A percentile compares a stretch with the other conserved stretches of the same genome.
These are phyloP conservation scores for Schoenoplectus triqueter DNA, from an alignment of 202 grass and related monocot species.

Conservation along the genomic window DNA sequence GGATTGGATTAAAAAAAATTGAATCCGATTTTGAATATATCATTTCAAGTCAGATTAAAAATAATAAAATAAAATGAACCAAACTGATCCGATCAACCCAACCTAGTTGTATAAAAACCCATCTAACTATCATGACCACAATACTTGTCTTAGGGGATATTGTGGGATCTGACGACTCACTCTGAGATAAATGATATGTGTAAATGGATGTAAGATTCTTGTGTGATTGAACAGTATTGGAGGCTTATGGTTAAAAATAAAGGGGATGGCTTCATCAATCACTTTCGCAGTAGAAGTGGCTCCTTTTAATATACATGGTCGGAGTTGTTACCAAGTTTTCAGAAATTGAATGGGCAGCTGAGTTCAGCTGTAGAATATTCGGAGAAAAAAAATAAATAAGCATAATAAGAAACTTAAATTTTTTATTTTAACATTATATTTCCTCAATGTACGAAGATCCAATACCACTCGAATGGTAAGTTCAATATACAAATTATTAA, in stretches of 20 bases:
- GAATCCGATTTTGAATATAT: no score
- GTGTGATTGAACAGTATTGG: conserved; percentile 30
- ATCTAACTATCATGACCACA: not conserved
- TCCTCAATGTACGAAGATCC: no score
- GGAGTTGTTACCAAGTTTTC: conserved; percentile 4
- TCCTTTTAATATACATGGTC: not conserved
- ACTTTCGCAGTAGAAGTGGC: not conserved
- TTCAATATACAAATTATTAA: no score
- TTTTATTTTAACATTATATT: no score
- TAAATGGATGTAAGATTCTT: conserved; percentile 21
- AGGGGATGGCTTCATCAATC: not conserved
- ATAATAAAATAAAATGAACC: no score
- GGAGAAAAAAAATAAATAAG: not conserved
- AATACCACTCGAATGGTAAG: no score
- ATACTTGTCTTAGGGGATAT: not conserved
- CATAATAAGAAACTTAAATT: not conserved
- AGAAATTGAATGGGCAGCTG: conserved; percentile 23
- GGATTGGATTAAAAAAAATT: no score
- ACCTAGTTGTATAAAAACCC: not conserved
- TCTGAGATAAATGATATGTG: not conserved
- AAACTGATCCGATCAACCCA: no score
- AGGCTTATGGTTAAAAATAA: conserved; percentile 21
- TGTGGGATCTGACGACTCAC: conserved; percentile 6
- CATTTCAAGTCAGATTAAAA: no score
- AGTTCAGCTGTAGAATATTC: conserved; percentile 25